Conservation (phyloP, 768 basidiomycete species). For the Mycena venus region DNA sequence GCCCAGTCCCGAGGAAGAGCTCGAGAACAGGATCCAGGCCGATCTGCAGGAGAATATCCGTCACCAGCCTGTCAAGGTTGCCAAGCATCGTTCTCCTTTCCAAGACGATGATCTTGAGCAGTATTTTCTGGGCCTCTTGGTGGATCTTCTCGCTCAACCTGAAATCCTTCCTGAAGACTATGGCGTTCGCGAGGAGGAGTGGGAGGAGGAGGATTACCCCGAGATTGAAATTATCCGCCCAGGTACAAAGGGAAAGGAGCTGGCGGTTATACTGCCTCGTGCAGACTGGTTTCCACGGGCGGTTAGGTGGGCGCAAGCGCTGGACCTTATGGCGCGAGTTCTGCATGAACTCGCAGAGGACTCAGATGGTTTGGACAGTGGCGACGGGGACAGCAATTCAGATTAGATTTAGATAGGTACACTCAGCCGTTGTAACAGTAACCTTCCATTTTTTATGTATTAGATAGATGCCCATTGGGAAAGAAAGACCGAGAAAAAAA, state of each 20-base stretch:
- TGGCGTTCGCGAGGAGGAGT: background rate
- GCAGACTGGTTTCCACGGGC: slow-evolving; percentile 3
- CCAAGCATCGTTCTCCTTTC: background rate
- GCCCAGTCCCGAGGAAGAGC: background rate
- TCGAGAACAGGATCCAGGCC: background rate
- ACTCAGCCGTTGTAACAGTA: too few relatives aligned
- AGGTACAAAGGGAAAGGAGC: slow-evolving; percentile 1
- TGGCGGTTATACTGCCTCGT: background rate
- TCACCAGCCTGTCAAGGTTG: slow-evolving; percentile 8
- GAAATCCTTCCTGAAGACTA: slow-evolving; percentile 1
- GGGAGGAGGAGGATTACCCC: slow-evolving; percentile 2
- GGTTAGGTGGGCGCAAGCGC: background rate
- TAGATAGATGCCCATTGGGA: too few relatives aligned
- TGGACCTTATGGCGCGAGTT: background rate
- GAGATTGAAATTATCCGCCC: slow-evolving; percentile 2
- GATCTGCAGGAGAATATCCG: slow-evolving; percentile 3
- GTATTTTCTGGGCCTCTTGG: background rate
- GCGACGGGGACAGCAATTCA: background rate
- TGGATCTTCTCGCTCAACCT: background rate
- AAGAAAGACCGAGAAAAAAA: too few relatives aligned
- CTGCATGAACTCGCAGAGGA: background rate
- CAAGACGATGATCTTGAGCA: background rate
- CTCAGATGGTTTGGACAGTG: too few relatives aligned
- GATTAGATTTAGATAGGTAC: background rate
- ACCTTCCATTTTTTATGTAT: too few relatives aligned